Base-by-base conservation (phyloP, 768 basidiomycete genomes). In the Pisolithus albus region DNA sequence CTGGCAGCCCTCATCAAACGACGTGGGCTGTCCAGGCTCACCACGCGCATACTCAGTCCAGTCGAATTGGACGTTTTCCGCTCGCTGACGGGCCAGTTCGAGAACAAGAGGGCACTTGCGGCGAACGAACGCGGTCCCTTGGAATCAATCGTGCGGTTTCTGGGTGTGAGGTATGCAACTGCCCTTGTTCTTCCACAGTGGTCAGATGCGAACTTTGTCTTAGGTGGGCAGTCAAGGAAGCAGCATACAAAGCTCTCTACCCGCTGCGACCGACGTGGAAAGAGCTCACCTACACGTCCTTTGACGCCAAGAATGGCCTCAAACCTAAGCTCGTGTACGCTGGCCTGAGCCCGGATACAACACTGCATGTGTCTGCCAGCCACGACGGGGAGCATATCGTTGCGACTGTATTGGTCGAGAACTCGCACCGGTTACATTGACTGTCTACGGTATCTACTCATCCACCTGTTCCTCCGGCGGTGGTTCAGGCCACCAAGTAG, bases 211-310 rank as follows among this genome's bases (percentile, higher is more conserved):
- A 13, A 34, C 34, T 10, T 5, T 30, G 30, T 18, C 24, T 4
- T 58, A 92, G 90, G 15, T 93, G 88, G 88, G 74, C 81, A 30
- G 77, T 87, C 18, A 93, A 93, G 59, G 91, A 93, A 66, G 87
- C 91, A 0, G 82, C 83, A 0, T 93, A 92, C 71, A 93, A 93
- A 62, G 91, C 90, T 0, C 61, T 91, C 52, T 89, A 81, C 62
- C 89, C 89, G 0, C 61, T 76, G 39, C 70, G 61, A 30, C 80
- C 86, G 16, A 80, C 78, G 7, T 92, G 90, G 91, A 87, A 88
- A 60, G 80, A 91, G 23, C 64, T 92, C 53, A 76, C 77, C 6
- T 88, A 77, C 47, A 61, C 52, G 47, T 53, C 66, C 13, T 66
- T 67, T 43, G 67, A 64, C 37, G 61, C 71, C 36, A 46, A 69